A percentile compares a stretch with the other conserved stretches of the same genome.
Conservation (phyloP, 2,329 filamentous ascomycete genomes). For the Zymoseptoria ardabiliae region DNA sequence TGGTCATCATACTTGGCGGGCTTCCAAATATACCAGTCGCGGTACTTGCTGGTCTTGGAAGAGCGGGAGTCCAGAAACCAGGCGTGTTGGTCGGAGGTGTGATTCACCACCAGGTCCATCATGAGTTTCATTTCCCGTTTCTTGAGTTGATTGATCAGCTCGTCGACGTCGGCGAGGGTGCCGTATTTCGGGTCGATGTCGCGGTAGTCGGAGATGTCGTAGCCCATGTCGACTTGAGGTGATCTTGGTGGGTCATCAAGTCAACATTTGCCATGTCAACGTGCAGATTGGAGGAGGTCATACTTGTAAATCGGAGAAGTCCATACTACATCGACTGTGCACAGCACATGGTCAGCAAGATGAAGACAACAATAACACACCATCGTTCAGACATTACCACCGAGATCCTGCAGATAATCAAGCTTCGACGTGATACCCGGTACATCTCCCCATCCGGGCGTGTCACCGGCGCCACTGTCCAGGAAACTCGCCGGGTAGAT, state of each 20-base stretch:
- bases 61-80: conserved; percentile 53
- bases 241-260: neutral
- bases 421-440: conserved; percentile 55
- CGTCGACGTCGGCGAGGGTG: conserved; percentile 40
- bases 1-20: conserved; percentile 47
- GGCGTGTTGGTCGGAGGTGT: conserved; percentile 39
- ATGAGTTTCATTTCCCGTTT: conserved; percentile 43
- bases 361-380: neutral
- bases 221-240: conserved; percentile 32
- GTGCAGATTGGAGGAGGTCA: neutral
- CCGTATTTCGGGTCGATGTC: conserved; percentile 43
- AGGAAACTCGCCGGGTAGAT: conserved; percentile 55
- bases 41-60: conserved; percentile 45
- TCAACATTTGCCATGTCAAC: neutral
- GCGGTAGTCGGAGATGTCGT: conserved; percentile 43
- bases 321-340: conserved; percentile 55
- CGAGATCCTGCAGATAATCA: conserved; percentile 56
- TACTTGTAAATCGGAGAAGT: conserved; percentile 51
- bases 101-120: conserved; percentile 37
- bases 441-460: conserved; percentile 52
- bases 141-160: conserved; percentile 37
- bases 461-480: conserved; percentile 46
- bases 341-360: neutral
- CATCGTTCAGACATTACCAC: conserved; percentile 23
- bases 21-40: conserved; percentile 62